These are phyloP conservation scores for Triangularia verruculosa DNA, from an alignment of 2,329 filamentous ascomycete species.

Conservation along the genomic window DNA sequence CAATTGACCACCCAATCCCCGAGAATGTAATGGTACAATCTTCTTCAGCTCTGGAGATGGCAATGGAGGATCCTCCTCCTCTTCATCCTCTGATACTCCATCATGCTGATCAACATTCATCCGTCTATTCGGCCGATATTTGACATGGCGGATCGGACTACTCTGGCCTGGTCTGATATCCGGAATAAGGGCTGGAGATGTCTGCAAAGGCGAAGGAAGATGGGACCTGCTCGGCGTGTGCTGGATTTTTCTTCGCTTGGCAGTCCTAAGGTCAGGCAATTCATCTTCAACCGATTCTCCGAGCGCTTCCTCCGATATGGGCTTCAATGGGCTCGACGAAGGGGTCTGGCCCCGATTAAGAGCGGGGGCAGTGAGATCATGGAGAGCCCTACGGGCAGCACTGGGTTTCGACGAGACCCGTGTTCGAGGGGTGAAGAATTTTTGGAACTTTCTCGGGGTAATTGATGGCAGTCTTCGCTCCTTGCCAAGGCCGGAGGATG, in stretches of 20 bases:
- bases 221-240: conserved; percentile 35
- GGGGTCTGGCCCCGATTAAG: conserved; percentile 42
- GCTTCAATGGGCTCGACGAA: conserved; percentile 38
- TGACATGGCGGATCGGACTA: conserved; percentile 40
- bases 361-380: conserved; percentile 40
- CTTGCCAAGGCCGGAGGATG: conserved; percentile 34
- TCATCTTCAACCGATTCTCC: conserved; percentile 10
- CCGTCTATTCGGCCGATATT: conserved; percentile 25
- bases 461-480: conserved; percentile 50
- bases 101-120: conserved; percentile 34
- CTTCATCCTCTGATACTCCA: conserved; percentile 35
- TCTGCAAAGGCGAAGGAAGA: conserved; percentile 28
- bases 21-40: conserved; percentile 34
- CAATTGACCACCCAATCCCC: conserved; percentile 39
- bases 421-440: conserved; percentile 52
- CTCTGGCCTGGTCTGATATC: conserved; percentile 28
- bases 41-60: conserved; percentile 25
- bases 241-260: conserved; percentile 36
- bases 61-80: conserved; percentile 21
- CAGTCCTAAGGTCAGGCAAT: conserved; percentile 26
- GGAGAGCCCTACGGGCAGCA: conserved; percentile 40
- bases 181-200: conserved; percentile 27
- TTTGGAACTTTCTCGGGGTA: conserved; percentile 52
- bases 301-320: conserved; percentile 32
- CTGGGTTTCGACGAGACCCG: conserved; percentile 39